A percentile compares a stretch with the other conserved stretches of the same genome.
phyloP scores from a whole-genome alignment of 345 rosid species.

The Carallia brachiata region DNA sequence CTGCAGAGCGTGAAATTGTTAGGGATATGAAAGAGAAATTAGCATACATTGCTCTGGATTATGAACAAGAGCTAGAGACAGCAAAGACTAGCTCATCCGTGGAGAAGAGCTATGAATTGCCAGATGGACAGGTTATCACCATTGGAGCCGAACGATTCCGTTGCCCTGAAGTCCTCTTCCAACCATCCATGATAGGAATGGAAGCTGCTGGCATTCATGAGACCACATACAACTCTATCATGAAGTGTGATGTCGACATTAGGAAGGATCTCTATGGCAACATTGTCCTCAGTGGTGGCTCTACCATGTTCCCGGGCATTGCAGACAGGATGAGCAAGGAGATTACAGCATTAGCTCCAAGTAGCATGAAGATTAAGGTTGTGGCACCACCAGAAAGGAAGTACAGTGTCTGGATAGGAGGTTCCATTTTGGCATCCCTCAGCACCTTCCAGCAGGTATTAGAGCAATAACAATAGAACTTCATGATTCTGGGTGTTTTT shows the following conservation, averaged over 20 bases:
- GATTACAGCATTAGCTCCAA: slow-evolving; percentile 62
- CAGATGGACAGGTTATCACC: slow-evolving; percentile 69
- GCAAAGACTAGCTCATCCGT: slow-evolving; percentile 57
- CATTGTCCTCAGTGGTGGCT: slow-evolving; percentile 62
- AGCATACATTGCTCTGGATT: slow-evolving; percentile 66
- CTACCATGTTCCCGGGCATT: slow-evolving; percentile 72
- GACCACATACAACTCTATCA: slow-evolving; percentile 57
- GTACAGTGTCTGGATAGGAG: slow-evolving; percentile 66
- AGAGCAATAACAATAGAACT: neutral
- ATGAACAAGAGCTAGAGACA: slow-evolving; percentile 66
- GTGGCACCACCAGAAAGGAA: slow-evolving; percentile 63
- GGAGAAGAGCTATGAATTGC: slow-evolving; percentile 69
- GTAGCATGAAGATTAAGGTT: slow-evolving; percentile 62
- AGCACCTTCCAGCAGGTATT: slow-evolving; percentile 66
- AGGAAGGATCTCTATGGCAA: slow-evolving; percentile 60
- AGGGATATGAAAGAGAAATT: slow-evolving; percentile 78
- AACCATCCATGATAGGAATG: slow-evolving; percentile 74
- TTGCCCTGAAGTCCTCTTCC: slow-evolving; percentile 77
- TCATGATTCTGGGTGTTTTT: no score
- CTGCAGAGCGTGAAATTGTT: slow-evolving; percentile 63
- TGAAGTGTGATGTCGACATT: slow-evolving; percentile 65
- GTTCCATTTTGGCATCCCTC: slow-evolving; percentile 58
- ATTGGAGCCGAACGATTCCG: slow-evolving; percentile 73
- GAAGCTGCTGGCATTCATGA: slow-evolving; percentile 60
- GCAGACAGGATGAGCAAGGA: slow-evolving; percentile 81